Base-by-base conservation (phyloP, 2,329 filamentous ascomycete genomes). In the Diaporthe batatas region DNA sequence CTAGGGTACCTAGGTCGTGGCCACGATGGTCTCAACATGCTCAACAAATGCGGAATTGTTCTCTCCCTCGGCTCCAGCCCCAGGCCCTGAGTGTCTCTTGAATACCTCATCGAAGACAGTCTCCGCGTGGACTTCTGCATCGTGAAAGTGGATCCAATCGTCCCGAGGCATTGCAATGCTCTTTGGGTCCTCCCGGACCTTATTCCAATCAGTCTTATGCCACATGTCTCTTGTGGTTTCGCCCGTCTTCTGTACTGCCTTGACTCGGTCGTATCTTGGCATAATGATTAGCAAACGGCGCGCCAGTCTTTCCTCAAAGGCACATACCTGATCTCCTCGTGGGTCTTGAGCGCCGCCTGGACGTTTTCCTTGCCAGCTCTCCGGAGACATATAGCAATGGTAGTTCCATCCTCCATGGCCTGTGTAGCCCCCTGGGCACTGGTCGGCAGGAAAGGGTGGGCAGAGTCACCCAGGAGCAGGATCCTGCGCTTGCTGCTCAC, bases 151-250 rank as follows among this genome's bases (percentile, higher is more conserved):
- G 23, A 89, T 85, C 87, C 87, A 89, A 68, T 86, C 85, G 71
- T 88, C 85, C 3, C 86, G 81, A 8, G 84, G 85, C 62, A 88
- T 80, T 53, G 84, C 82, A 65, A 88, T 86, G 49, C 82, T 84
- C 72, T 83, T 80, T 0, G 86, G 86, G 59, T 87, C 83, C 74
- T 85, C 79, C 71, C 83, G 84, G 42, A 87, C 85, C 73, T 84
- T 84, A 29, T 78, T 80, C 86, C 85, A 89, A 75, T 87, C 86
- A 6, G 86, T 86, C 78, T 86, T 88, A 76, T 89, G 87, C 87
- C 87, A 89, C 80, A 83, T 83, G 74, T 88, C 86, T 36, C 86
- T 82, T 0, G 86, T 86, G 7, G 81, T 82, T 75, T 87, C 85
- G 5, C 86, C 86, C 0, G 85, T 88, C 78, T 87, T 87, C 79